These are phyloP conservation scores for Fomitopsis pinicola DNA, from an alignment of 1,284 basidiomycete genomes.

Conservation along the genomic window DNA sequence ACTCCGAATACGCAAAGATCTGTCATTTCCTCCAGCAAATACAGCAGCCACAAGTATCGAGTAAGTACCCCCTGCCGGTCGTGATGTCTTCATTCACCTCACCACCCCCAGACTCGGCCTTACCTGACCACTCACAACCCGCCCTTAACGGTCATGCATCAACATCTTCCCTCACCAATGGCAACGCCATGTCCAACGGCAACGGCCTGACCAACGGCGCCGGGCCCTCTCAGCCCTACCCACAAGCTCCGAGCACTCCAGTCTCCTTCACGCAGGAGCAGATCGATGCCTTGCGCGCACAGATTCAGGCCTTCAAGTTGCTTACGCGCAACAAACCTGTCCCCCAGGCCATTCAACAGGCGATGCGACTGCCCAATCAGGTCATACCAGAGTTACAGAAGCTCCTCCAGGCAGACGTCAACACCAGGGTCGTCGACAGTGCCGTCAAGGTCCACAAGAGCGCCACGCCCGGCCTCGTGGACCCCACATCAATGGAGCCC, in stretches of 20 bases:
- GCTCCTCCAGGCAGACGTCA: conserved; percentile 56
- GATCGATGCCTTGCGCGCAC: conserved; percentile 79
- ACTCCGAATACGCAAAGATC: conserved; percentile 31
- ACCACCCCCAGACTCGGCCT: conserved; percentile 10
- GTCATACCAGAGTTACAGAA: conserved; percentile 62
- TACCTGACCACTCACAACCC: conserved; percentile 16
- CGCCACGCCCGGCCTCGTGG: conserved; percentile 25
- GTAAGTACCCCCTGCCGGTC: conserved; percentile 5
- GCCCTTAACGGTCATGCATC: conserved; percentile 17
- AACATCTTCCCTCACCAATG: conserved; percentile 21
- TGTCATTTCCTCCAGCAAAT: conserved; percentile 25
- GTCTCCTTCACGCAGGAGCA: conserved; percentile 85
- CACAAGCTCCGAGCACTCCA: conserved; percentile 45
- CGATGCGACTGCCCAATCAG: conserved; percentile 62
- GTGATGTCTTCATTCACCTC: neutral
- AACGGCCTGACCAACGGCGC: conserved; percentile 27
- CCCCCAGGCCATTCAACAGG: conserved; percentile 76
- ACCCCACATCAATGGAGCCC: conserved; percentile 2
- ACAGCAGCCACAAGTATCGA: conserved; percentile 19
- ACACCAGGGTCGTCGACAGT: conserved; percentile 67
- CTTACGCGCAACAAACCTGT: conserved; percentile 78
- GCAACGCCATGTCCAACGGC: conserved; percentile 21
- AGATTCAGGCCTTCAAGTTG: conserved; percentile 89
- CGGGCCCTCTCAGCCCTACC: conserved; percentile 27
- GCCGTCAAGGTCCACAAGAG: conserved; percentile 76